Evolutionary conservation across 306 rosid species (phyloP), one percentile per base, ranked within the genome.

Genomic region (Canavalia ensiformis): DNA sequence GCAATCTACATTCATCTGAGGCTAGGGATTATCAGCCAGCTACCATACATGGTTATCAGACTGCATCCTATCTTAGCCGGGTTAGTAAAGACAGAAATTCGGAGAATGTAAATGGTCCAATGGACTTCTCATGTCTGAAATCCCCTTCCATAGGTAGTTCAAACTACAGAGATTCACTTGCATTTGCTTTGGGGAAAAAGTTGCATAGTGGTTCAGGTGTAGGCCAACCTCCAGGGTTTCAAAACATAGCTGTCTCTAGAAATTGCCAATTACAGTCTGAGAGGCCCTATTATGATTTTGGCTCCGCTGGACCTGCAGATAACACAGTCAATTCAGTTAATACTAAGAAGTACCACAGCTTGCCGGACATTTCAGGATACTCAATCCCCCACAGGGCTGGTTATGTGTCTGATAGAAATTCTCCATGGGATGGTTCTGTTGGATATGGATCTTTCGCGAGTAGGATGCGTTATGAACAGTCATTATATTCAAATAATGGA

Each of bases 311-410:
- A 76, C 62, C 85, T 72, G 83, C 86, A 10, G 97, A 88, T 54
- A 90, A 44, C 82, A 58, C 86, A 34, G 87, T 65, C 31, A 76
- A 34, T 81, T 77, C 90, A 81, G 82, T 89, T 75, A 89, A 90
- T 88, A 68, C 91, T 4, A 96, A 96, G 91, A 96, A 90, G 79
- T 92, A 90, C 82, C 98, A 88, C 82, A 96, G 99, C 82, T 85
- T 87, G 86, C 99, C 99, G 0, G 92, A 92, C 86, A 89, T 93
- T 59, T 89, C 92, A 73, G 92, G 88, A 73, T 82, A 73, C 28
- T 45, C 72, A 54, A 66, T 86, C 64, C 92, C 92, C 45, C 87
- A 76, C 63, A 88, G 92, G 74, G 92, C 86, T 77, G 84, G 79
- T 31, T 86, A 88, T 58, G 75, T 37, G 28, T 63, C 93, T 35